Evolutionary conservation across 306 rosid genomes (phyloP).

Genomic region (Citrullus mucosospermus): DNA sequence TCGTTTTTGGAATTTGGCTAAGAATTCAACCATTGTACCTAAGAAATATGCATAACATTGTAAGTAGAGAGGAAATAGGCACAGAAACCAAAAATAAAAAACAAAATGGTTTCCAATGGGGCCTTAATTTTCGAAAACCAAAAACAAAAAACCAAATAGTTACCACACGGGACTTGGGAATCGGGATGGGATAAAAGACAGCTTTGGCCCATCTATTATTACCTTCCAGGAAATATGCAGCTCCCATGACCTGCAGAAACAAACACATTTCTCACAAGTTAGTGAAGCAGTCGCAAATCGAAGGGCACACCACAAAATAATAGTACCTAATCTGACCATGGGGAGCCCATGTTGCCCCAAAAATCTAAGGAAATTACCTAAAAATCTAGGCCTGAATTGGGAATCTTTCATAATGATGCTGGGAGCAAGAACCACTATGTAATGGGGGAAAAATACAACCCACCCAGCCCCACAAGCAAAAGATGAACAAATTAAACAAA

Average conservation of each 20-base stretch:
- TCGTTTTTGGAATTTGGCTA: too few relatives aligned
- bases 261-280: slow-evolving; percentile 31
- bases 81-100: too few relatives aligned
- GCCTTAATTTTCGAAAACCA: too few relatives aligned
- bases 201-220: slow-evolving; percentile 3
- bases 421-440: background rate
- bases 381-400: background rate
- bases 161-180: too few relatives aligned
- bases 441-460: background rate
- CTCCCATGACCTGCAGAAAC: slow-evolving; percentile 65
- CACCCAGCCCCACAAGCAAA: background rate
- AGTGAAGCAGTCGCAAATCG: slow-evolving; percentile 4
- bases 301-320: slow-evolving; percentile 1
- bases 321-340: background rate
- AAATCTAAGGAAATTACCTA: background rate
- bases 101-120: too few relatives aligned
- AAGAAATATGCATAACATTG: too few relatives aligned
- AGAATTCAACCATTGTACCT: too few relatives aligned
- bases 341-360: slow-evolving; percentile 32
- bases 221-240: slow-evolving; percentile 92
- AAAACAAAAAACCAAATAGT: background rate
- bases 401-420: background rate
- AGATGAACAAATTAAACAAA: background rate
- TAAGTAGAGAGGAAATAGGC: too few relatives aligned
- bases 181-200: background rate